phyloP scores from a whole-genome alignment of 2,329 filamentous ascomycete species.

The Pseudogymnoascus sp. region DNA sequence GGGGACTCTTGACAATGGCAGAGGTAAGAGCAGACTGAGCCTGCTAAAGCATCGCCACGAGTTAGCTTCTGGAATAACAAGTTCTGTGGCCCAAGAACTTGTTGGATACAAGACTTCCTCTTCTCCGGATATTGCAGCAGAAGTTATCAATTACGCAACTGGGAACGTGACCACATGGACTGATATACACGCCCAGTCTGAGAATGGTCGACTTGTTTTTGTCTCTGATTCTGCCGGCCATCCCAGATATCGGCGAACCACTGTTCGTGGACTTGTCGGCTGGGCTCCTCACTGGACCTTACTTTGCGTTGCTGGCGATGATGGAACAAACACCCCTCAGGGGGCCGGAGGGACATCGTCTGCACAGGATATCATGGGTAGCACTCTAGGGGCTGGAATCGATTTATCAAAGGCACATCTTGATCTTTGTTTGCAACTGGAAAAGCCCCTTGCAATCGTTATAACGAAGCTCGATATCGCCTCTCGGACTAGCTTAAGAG shows the following conservation, averaged over 20 bases:
- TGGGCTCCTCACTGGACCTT: conserved; percentile 95
- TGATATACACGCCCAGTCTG: conserved; percentile 78
- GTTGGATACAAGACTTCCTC: conserved; percentile 64
- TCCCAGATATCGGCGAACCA: conserved; percentile 81
- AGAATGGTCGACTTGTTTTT: conserved; percentile 71
- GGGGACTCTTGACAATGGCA: conserved; percentile 81
- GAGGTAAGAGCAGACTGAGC: conserved; percentile 81
- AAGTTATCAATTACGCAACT: conserved; percentile 75
- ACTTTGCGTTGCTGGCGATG: conserved; percentile 78
- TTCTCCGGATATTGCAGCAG: conserved; percentile 21
- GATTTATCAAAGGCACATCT: conserved; percentile 75
- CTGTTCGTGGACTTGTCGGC: conserved; percentile 80
- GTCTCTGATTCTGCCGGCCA: conserved; percentile 89
- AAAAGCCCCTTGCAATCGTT: conserved; percentile 69
- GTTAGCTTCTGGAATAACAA: conserved; percentile 83
- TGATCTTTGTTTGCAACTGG: conserved; percentile 73
- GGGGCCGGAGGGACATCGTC: conserved; percentile 37
- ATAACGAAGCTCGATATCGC: conserved; percentile 90
- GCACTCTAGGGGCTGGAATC: conserved; percentile 47
- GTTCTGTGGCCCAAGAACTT: conserved; percentile 88
- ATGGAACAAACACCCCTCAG: conserved; percentile 42
- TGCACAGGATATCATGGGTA: conserved; percentile 44
- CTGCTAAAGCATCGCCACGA: conserved; percentile 91
- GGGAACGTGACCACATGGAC: conserved; percentile 88
- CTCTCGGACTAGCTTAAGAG: conserved; percentile 61